Conservation (phyloP, 192 early-diverging fungal genomes). For the Pecoramyces ruminantium region DNA sequence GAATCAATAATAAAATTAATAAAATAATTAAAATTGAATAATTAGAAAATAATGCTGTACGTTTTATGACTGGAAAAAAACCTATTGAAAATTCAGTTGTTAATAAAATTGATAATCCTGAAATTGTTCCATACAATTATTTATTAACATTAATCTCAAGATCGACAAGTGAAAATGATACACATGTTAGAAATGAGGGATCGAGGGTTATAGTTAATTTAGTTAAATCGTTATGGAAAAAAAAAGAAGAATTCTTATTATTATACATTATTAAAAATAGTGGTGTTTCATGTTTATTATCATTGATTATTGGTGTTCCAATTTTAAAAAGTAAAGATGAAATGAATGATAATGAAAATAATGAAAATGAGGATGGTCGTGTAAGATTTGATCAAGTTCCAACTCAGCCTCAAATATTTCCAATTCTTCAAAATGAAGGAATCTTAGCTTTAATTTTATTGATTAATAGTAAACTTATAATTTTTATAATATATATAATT, state of each 20-base stretch:
- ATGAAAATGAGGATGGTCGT: neutral
- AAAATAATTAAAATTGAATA: no score
- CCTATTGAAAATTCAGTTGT: neutral
- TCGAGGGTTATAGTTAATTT: neutral
- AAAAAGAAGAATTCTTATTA: neutral
- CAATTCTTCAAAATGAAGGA: neutral
- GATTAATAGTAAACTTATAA: neutral
- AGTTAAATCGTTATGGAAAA: neutral
- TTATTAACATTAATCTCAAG: neutral
- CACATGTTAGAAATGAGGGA: neutral
- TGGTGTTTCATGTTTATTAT: neutral
- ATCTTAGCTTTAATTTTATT: neutral
- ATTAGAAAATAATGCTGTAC: neutral
- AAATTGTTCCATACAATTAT: neutral
- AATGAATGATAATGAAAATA: neutral
- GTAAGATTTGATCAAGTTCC: neutral
- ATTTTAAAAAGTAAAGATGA: neutral
- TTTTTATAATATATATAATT: no score
- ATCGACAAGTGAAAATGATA: neutral
- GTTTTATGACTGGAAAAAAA: neutral
- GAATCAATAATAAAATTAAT: no score
- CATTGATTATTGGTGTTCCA: neutral
- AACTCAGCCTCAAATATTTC: neutral
- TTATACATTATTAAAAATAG: neutral
- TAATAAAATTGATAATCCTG: neutral